Conservation (phyloP, 78 protist species). For the Creolimax fragrantissima region DNA sequence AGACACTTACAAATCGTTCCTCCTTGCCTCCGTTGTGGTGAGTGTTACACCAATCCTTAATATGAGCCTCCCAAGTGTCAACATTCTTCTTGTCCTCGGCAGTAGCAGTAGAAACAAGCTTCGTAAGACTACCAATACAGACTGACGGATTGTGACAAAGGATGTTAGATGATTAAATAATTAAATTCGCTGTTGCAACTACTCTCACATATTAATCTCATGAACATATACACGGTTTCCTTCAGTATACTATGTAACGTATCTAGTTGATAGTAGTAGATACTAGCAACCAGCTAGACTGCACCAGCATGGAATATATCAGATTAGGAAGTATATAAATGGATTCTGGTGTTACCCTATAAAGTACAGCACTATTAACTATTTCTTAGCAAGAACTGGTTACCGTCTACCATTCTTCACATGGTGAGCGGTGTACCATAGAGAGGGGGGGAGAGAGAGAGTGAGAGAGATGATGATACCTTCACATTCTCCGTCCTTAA, state of each 20-base stretch:
- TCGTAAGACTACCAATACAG: background rate
- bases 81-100: background rate
- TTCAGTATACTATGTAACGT: too few species aligned
- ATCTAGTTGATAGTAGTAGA: too few species aligned
- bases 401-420: background rate
- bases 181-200: too few species aligned
- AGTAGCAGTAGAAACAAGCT: background rate
- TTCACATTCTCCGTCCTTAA: constrained; percentile 1
- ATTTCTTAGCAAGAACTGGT: background rate
- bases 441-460: background rate
- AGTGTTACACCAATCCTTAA: background rate
- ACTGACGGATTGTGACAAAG: too few species aligned
- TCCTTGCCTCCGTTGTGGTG: background rate
- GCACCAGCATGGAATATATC: background rate
- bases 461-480: background rate
- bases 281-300: background rate
- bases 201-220: too few species aligned
- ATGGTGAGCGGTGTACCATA: background rate
- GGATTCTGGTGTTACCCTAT: too few species aligned
- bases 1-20: background rate
- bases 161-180: too few species aligned
- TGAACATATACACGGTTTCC: too few species aligned
- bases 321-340: background rate
- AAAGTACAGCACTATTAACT: background rate
- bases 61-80: background rate